These are phyloP conservation scores for Fusarium acutatum DNA, from an alignment of 2,329 filamentous ascomycete genomes.

Conservation along the genomic window DNA sequence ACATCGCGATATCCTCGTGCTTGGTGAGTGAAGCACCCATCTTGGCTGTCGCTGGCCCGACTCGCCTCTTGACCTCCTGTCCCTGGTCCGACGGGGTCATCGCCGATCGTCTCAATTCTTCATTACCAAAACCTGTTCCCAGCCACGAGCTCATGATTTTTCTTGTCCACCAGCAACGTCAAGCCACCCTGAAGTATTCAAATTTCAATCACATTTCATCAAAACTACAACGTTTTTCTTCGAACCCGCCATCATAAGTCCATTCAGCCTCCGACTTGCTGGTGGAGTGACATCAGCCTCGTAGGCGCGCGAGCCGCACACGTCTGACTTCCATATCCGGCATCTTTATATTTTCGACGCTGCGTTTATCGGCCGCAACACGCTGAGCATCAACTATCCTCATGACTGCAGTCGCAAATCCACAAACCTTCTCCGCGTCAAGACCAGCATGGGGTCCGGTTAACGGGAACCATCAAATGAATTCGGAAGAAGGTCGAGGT, in stretches of 20 bases:
- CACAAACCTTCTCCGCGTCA: conserved; percentile 70
- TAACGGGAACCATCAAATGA: conserved; percentile 74
- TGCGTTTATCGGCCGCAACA: conserved; percentile 32
- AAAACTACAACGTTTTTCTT: background rate
- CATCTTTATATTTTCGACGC: conserved; percentile 28
- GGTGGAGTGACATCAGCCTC: conserved; percentile 35
- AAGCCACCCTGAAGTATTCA: conserved; percentile 16
- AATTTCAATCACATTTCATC: conserved; percentile 14
- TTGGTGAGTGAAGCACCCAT: conserved; percentile 38
- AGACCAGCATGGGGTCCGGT: conserved; percentile 70
- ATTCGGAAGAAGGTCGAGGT: conserved; percentile 82
- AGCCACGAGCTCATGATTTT: conserved; percentile 37
- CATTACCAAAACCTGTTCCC: conserved; percentile 32
- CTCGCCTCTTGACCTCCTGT: conserved; percentile 16
- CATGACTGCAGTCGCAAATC: conserved; percentile 76
- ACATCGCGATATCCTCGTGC: conserved; percentile 39
- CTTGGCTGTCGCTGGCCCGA: conserved; percentile 28
- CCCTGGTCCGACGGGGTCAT: conserved; percentile 16
- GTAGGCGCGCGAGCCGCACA: conserved; percentile 35
- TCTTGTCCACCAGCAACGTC: conserved; percentile 24
- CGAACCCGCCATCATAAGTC: conserved; percentile 3
- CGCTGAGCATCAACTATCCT: conserved; percentile 45
- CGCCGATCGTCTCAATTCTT: conserved; percentile 27
- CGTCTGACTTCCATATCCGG: conserved; percentile 28
- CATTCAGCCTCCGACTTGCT: background rate